These are phyloP conservation scores for Coriaria nepalensis DNA, from an alignment of 306 rosid species.

Conservation along the genomic window DNA sequence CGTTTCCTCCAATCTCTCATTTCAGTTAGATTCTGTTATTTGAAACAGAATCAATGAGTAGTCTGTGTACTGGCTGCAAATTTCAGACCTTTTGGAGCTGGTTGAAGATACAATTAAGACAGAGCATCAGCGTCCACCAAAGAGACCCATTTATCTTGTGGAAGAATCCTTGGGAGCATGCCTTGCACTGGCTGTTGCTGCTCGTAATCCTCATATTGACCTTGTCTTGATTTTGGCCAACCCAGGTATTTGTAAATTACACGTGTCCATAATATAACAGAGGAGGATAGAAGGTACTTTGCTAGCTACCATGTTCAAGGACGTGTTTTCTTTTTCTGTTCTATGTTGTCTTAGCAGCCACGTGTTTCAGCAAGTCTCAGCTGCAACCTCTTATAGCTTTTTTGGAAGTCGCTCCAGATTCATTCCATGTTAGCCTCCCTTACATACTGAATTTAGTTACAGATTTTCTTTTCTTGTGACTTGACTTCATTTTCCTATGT, in stretches of 20 bases:
- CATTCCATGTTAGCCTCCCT: slow-evolving; percentile 37
- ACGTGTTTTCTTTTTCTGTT: neutral
- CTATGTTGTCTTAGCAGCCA: slow-evolving; percentile 35
- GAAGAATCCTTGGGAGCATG: slow-evolving; percentile 90
- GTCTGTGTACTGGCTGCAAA: no score
- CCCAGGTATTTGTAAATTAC: slow-evolving; percentile 35
- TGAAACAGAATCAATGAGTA: neutral
- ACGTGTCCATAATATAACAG: no score
- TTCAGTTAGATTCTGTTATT: no score
- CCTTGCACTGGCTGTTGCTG: slow-evolving; percentile 76
- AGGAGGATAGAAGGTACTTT: no score
- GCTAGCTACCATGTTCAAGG: no score
- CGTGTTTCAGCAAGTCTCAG: slow-evolving; percentile 59
- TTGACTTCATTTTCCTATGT: slow-evolving; percentile 2
- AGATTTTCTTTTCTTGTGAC: slow-evolving; percentile 39
- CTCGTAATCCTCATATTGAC: slow-evolving; percentile 64
- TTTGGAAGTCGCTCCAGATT: slow-evolving; percentile 43
- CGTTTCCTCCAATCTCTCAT: no score
- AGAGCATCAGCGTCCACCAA: slow-evolving; percentile 42
- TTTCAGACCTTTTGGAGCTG: slow-evolving; percentile 58
- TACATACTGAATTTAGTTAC: slow-evolving; percentile 32
- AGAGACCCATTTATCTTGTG: slow-evolving; percentile 69
- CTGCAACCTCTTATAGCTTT: slow-evolving; percentile 37
- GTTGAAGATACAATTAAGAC: slow-evolving; percentile 47
- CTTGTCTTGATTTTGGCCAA: slow-evolving; percentile 71